Conservation (phyloP, 2,329 filamentous ascomycete species). For the Penicillium sp. region DNA sequence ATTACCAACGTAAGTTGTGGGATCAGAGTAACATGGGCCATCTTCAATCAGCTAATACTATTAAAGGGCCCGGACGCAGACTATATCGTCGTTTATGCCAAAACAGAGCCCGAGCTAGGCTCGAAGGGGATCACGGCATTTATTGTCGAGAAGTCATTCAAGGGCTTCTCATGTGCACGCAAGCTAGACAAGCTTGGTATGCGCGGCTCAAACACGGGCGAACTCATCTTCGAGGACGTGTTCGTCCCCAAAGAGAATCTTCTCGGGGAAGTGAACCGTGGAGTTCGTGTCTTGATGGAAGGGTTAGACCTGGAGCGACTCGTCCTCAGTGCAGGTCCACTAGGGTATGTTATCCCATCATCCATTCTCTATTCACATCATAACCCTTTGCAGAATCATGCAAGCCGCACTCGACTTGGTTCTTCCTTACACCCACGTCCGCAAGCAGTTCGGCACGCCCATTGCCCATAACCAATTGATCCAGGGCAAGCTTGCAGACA, state of each 20-base stretch:
- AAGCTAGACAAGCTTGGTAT: conserved; percentile 99
- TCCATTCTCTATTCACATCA: not conserved
- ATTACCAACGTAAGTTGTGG: conserved; percentile 77
- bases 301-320: conserved; percentile 91
- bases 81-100: conserved; percentile 92
- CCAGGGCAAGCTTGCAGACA: conserved; percentile 90
- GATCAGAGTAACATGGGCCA: not conserved
- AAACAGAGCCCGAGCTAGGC: conserved; percentile 76
- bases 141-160: conserved; percentile 68
- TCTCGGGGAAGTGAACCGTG: conserved; percentile 75
- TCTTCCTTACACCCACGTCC: conserved; percentile 83
- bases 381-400: conserved; percentile 66
- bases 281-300: conserved; percentile 92
- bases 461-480: conserved; percentile 92
- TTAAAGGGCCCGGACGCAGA: conserved; percentile 78
- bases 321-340: conserved; percentile 83
- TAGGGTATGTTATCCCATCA: conserved; percentile 58
- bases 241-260: conserved; percentile 84
- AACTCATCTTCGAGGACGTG: conserved; percentile 85
- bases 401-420: conserved; percentile 83
- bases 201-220: conserved; percentile 94
- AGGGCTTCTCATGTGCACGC: conserved; percentile 81
- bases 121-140: conserved; percentile 96
- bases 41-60: conserved; percentile 4
- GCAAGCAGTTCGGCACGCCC: conserved; percentile 83